Evolutionary conservation across 2,329 filamentous ascomycete species (phyloP).

Genomic region (Cadophora malorum): DNA sequence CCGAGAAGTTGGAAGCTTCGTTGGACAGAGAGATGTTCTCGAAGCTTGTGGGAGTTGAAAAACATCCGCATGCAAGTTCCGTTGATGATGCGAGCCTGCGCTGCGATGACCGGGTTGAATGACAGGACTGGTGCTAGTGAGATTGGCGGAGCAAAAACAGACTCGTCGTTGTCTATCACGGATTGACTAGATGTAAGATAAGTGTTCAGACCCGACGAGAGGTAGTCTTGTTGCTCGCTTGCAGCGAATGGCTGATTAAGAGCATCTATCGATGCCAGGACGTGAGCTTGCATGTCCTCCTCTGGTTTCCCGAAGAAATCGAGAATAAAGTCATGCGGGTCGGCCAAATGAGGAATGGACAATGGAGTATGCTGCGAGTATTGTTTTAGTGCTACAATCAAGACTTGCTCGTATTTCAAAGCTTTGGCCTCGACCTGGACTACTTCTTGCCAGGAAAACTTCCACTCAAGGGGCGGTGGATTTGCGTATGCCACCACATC

Average conservation of each 20-base stretch:
- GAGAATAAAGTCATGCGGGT: constrained; percentile 23
- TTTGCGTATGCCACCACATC: constrained; percentile 53
- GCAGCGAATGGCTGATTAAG: constrained; percentile 49
- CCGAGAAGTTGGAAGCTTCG: constrained; percentile 83
- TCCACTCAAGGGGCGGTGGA: constrained; percentile 69
- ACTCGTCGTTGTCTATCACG: constrained; percentile 25
- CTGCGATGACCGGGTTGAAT: constrained; percentile 73
- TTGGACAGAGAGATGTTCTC: constrained; percentile 75
- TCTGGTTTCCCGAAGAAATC: constrained; percentile 58
- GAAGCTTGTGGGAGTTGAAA: constrained; percentile 75
- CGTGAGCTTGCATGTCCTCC: constrained; percentile 53
- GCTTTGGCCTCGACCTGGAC: constrained; percentile 67
- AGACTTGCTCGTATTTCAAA: constrained; percentile 55
- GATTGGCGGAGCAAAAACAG: constrained; percentile 43
- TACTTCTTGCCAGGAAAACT: constrained; percentile 75
- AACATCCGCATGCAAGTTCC: constrained; percentile 77
- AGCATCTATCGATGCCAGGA: constrained; percentile 58
- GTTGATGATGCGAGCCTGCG: constrained; percentile 80
- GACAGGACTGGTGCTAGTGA: constrained; percentile 71
- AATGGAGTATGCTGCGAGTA: constrained; percentile 27
- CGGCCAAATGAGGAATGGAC: neutral
- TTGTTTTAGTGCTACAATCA: constrained; percentile 46
- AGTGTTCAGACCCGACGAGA: constrained; percentile 36
- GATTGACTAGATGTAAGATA: constrained; percentile 34
- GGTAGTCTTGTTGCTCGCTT: constrained; percentile 31